Conservation (phyloP, 2,329 filamentous ascomycete species). For the Fusarium armeniacum region DNA sequence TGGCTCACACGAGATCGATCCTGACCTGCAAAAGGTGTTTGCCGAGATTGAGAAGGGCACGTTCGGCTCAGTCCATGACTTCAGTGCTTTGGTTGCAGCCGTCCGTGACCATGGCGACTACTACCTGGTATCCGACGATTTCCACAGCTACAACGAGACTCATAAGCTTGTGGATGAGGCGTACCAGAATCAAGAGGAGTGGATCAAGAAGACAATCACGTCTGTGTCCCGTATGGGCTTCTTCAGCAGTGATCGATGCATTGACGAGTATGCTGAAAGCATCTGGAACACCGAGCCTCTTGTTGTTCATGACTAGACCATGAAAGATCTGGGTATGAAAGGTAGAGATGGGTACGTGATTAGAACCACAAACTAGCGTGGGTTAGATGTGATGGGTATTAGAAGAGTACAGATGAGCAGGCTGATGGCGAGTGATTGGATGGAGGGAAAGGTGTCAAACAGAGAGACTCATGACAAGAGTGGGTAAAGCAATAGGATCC, state of each 20-base stretch:
- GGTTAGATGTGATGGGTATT: constrained; percentile 12
- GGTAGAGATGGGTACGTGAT: constrained; percentile 23
- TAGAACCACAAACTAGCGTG: constrained; percentile 31
- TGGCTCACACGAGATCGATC: constrained; percentile 81
- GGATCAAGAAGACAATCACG: constrained; percentile 90
- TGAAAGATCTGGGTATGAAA: constrained; percentile 12
- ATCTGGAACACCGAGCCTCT: constrained; percentile 98
- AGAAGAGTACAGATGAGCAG: constrained; percentile 24
- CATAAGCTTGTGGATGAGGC: constrained; percentile 92
- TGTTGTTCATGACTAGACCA: constrained; percentile 57
- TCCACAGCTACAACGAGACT: constrained; percentile 93
- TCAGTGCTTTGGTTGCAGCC: constrained; percentile 84
- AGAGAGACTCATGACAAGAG: constrained; percentile 25
- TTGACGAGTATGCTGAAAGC: constrained; percentile 95
- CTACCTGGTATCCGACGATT: constrained; percentile 98
- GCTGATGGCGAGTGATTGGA: constrained; percentile 30
- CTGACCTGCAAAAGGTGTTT: constrained; percentile 85
- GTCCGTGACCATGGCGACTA: constrained; percentile 96
- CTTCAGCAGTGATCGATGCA: constrained; percentile 95
- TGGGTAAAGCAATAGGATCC: constrained; percentile 25
- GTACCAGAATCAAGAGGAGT: constrained; percentile 92
- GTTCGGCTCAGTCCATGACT: constrained; percentile 85
- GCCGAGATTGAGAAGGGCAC: constrained; percentile 81
- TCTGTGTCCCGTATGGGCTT: constrained; percentile 96
- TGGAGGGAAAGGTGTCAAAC: constrained; percentile 8